Base-by-base conservation (phyloP, 2,329 filamentous ascomycete species). In the Ustulina deusta region DNA sequence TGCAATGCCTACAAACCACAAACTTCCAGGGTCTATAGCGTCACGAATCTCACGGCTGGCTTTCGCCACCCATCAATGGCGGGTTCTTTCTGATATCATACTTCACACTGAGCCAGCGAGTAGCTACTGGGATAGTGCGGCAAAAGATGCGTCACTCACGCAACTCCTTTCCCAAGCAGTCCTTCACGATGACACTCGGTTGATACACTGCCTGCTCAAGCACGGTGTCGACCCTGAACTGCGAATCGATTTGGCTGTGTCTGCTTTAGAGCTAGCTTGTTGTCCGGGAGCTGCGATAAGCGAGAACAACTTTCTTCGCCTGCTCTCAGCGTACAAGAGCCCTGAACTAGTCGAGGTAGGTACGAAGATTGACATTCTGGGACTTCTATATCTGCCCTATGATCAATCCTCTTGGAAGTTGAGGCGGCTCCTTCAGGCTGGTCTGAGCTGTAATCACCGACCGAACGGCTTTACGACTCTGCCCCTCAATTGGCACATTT, bases 251-350 rank as follows among this genome's bases (percentile, higher is more conserved):
- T 42, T 17, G 17, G 40, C 40, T 20, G n/a, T 42, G 40, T 42
- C 40, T 42, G 40, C 40, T n/a, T 42, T 42, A 15, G 40, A 42
- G 40, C 40, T 42, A 17, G 40, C 40, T 42, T 42, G 40, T 17
- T n/a, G 15, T 42, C 17, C 40, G 6, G 6, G n/a, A 42, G 17
- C 40, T 6, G 2, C 6, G 40, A 42, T 42, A 42, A 42, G 17
- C 17, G 17, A 42, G n/a, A 17, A 20, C 1, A 42, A 1, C 40
- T 42, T 42, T 15, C 2, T 2, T 20, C 15, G 40, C 17, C 17
- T 42, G 40, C 40, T 42, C 40, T 42, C 40, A 42, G 40, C n/a
- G 40, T 42, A 42, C 17, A 42, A 42, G 17, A 42, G 40, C 40
- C 17, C 6, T 15, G 15, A 20, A 9, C 17, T 42, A 42, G 6